A percentile compares a stretch with the other conserved stretches of the same genome.
phyloP scores from a whole-genome alignment of 2,329 filamentous ascomycete species.

The Pseudogymnoascus sp. region DNA sequence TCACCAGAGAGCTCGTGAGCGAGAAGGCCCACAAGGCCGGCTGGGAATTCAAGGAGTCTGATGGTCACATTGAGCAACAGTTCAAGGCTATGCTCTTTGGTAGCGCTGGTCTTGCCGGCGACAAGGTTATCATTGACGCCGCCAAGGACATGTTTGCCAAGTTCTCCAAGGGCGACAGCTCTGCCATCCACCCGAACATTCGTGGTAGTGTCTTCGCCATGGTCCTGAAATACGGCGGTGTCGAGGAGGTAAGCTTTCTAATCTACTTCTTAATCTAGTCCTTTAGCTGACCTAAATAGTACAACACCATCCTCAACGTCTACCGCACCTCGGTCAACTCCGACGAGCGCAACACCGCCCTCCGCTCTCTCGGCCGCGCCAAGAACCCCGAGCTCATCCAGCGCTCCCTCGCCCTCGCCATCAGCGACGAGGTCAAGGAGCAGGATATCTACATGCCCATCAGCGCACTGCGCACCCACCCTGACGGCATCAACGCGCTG shows the following conservation, averaged over 20 bases:
- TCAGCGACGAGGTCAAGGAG: slow-evolving; percentile 77
- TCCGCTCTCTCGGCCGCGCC: slow-evolving; percentile 73
- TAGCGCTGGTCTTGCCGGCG: slow-evolving; percentile 69
- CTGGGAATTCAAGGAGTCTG: slow-evolving; percentile 76
- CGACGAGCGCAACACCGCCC: slow-evolving; percentile 85
- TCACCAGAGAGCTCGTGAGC: slow-evolving; percentile 70
- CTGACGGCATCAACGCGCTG: slow-evolving; percentile 68
- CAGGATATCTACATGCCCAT: slow-evolving; percentile 92
- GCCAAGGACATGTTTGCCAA: slow-evolving; percentile 86
- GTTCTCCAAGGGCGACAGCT: slow-evolving; percentile 68
- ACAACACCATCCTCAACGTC: slow-evolving; percentile 65
- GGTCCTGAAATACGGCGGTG: slow-evolving; percentile 72
- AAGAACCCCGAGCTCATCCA: slow-evolving; percentile 72
- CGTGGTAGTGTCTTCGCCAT: slow-evolving; percentile 80
- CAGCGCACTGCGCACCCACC: slow-evolving; percentile 65
- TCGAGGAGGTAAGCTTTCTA: slow-evolving; percentile 55
- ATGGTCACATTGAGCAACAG: slow-evolving; percentile 85
- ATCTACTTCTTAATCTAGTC: neutral
- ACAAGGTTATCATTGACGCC: slow-evolving; percentile 67
- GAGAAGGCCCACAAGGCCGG: slow-evolving; percentile 77
- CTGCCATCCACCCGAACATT: slow-evolving; percentile 85
- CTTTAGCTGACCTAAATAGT: slow-evolving; percentile 36
- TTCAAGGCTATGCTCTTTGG: slow-evolving; percentile 91
- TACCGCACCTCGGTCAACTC: slow-evolving; percentile 67
- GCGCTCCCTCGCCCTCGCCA: slow-evolving; percentile 65